Evolutionary conservation across 2,329 filamentous ascomycete genomes (phyloP).

Genomic region (Macroventuria anomochaeta): DNA sequence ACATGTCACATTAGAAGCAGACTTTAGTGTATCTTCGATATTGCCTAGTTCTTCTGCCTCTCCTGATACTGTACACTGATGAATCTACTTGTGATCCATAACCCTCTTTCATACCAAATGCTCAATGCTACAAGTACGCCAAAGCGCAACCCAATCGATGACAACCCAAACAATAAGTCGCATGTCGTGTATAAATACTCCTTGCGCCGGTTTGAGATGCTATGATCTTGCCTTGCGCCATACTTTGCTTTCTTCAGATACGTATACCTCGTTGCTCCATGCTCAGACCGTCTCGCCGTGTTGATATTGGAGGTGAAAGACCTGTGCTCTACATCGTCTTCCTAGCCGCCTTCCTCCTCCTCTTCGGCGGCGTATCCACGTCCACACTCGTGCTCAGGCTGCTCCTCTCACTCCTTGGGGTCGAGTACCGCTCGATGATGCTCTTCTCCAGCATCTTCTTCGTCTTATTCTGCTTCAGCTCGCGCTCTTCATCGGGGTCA

Average conservation of each 20-base stretch:
- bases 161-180: not conserved
- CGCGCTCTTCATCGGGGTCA: constrained; percentile 67
- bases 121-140: not conserved
- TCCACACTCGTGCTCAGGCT: constrained; percentile 35
- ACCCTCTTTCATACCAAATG: not conserved
- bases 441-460: constrained; percentile 33
- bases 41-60: not conserved
- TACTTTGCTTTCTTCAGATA: not conserved
- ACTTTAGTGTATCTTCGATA: not conserved
- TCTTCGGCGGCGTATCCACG: constrained; percentile 30
- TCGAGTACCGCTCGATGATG: constrained; percentile 36
- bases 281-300: not conserved
- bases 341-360: constrained; percentile 30
- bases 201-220: constrained; percentile 11
- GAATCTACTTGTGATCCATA: not conserved
- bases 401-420: constrained; percentile 35
- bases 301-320: not conserved
- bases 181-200: constrained; percentile 4
- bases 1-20: no score
- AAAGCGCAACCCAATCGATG: not conserved
- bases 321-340: constrained; percentile 38
- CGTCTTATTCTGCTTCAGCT: constrained; percentile 39
- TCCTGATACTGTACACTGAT: not conserved
- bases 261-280: not conserved
- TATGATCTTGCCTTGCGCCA: constrained; percentile 2